phyloP scores from a whole-genome alignment of 2,329 filamentous ascomycete species.

The Drechslerella stenobrocha region DNA sequence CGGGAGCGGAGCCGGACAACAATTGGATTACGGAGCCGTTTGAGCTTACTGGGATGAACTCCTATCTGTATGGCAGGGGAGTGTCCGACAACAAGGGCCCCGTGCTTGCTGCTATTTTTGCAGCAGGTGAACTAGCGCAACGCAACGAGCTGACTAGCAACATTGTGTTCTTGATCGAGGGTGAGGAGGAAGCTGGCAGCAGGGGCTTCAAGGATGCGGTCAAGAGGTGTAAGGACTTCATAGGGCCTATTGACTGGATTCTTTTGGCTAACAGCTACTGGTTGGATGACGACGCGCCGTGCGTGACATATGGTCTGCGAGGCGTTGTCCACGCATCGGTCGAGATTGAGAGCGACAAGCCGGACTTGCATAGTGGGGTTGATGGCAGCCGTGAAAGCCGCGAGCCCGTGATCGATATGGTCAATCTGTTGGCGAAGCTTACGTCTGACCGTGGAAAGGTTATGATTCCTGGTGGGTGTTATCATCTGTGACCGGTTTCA shows the following conservation, averaged over 20 bases:
- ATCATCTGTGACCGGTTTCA: slow-evolving; percentile 53
- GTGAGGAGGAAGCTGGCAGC: slow-evolving; percentile 93
- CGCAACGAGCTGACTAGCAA: slow-evolving; percentile 83
- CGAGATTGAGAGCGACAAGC: slow-evolving; percentile 79
- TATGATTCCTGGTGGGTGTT: slow-evolving; percentile 74
- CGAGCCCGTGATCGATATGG: slow-evolving; percentile 88
- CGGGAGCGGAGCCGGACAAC: slow-evolving; percentile 66
- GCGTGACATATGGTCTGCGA: slow-evolving; percentile 88
- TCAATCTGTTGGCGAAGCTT: slow-evolving; percentile 76
- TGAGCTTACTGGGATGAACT: slow-evolving; percentile 81
- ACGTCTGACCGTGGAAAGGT: slow-evolving; percentile 80
- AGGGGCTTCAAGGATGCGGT: slow-evolving; percentile 86
- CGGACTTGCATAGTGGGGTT: slow-evolving; percentile 94
- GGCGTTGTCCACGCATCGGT: slow-evolving; percentile 93
- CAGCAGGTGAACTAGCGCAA: slow-evolving; percentile 83
- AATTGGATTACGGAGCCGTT: slow-evolving; percentile 89
- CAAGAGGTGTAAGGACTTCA: slow-evolving; percentile 74
- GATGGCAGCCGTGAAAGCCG: slow-evolving; percentile 88
- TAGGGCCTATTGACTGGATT: slow-evolving; percentile 91
- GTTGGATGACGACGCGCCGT: slow-evolving; percentile 94
- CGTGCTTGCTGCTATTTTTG: slow-evolving; percentile 89
- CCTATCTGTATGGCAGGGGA: slow-evolving; percentile 93
- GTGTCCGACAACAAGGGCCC: slow-evolving; percentile 98
- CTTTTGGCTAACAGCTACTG: slow-evolving; percentile 97
- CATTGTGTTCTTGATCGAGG: slow-evolving; percentile 91